A percentile compares a stretch with the other conserved stretches of the same genome.
phyloP scores from a whole-genome alignment of 2,329 filamentous ascomycete genomes.

The Xylaria sp. region DNA sequence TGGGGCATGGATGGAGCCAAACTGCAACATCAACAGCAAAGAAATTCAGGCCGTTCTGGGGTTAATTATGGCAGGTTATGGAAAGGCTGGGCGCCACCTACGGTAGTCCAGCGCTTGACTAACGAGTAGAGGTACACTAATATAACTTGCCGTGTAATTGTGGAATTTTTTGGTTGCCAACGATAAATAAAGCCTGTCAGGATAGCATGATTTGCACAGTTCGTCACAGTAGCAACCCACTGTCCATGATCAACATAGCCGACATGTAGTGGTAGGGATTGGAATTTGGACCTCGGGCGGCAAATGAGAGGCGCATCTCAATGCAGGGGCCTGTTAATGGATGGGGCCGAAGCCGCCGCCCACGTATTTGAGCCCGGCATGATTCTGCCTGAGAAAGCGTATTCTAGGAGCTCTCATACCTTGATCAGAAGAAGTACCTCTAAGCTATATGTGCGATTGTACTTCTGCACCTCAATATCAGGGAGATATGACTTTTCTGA shows the following conservation, averaged over 20 bases:
- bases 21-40: constrained; percentile 26
- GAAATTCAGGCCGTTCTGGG: constrained; percentile 42
- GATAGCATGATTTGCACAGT: constrained; percentile 21
- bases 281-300: constrained; percentile 21
- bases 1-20: constrained; percentile 27
- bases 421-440: constrained; percentile 26
- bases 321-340: constrained; percentile 32
- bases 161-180: constrained; percentile 28
- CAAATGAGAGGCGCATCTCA: constrained; percentile 32
- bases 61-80: constrained; percentile 42
- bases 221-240: constrained; percentile 21
- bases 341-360: constrained; percentile 32
- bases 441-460: background rate
- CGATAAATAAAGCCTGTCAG: constrained; percentile 27
- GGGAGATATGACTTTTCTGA: constrained; percentile 33
- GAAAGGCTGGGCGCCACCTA: constrained; percentile 45
- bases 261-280: constrained; percentile 20
- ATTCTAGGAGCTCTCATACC: constrained; percentile 10
- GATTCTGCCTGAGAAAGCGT: constrained; percentile 5
- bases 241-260: constrained; percentile 22
- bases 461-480: constrained; percentile 28
- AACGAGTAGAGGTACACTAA: constrained; percentile 41
- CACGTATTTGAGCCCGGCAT: constrained; percentile 14
- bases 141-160: constrained; percentile 31
- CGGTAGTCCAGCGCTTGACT: constrained; percentile 38